A percentile compares a stretch with the other conserved stretches of the same genome.
Conservation (phyloP, 75 land plant species). For the Selaginella tamariscina region DNA sequence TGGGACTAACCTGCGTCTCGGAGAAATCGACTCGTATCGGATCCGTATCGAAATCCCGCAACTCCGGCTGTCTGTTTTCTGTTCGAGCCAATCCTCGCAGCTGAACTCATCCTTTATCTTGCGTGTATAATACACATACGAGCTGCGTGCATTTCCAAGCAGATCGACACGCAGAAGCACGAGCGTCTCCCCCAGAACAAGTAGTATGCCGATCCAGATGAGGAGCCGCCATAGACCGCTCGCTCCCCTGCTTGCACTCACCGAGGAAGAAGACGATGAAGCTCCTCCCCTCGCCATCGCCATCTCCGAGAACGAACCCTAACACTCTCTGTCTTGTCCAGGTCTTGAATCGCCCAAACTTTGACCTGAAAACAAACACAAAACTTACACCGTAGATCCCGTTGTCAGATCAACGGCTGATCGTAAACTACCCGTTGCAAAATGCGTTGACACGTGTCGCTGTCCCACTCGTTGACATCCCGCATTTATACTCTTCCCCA, state of each 20-base stretch:
- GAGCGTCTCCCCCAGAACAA: background rate
- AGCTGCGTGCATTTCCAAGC: background rate
- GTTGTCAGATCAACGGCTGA: background rate
- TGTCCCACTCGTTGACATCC: background rate
- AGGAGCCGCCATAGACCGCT: background rate
- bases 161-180: background rate
- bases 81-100: conserved; percentile 66
- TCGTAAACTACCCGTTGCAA: background rate
- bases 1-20: conserved; percentile 21
- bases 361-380: too few species aligned
- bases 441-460: background rate
- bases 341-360: too few species aligned
- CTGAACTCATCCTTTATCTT: background rate
- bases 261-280: too few species aligned
- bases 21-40: conserved; percentile 43
- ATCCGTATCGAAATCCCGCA: conserved; percentile 48
- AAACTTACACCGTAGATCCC: too few species aligned
- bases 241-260: background rate
- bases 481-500: too few species aligned
- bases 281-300: too few species aligned
- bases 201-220: background rate
- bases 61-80: conserved; percentile 33
- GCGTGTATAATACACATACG: background rate
- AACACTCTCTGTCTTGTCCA: too few species aligned
- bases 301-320: too few species aligned